Evolutionary conservation across 805 yeast genomes (phyloP), one percentile per base, ranked within the genome.

Genomic region (Isabelozyma pseudorhagii): DNA sequence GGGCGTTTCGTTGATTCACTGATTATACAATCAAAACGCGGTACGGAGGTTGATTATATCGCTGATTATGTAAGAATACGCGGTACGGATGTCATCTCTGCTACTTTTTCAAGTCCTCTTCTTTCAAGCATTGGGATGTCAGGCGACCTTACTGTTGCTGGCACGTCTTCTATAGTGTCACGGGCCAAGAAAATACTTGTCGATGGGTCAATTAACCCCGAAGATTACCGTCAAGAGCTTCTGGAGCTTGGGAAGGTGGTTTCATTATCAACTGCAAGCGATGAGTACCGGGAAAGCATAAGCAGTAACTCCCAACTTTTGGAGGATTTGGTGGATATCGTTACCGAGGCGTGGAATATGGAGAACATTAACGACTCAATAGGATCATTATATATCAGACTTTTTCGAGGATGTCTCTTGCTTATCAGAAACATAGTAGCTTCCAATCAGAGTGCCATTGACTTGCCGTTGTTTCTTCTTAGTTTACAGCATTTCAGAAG

Each of bases 351-450:
- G 18, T 49, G 51, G 10, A 48, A 46, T 4, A 25, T 44, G 5
- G 7, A 38, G 9, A 14, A 27, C 8, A 31, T 15, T 6, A 42
- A 6, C 8, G 46, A 46, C 13, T 46, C 55, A 3, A 27, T 31
- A 6, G 40, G 43, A 13, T 40, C 47, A 2, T 38, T 50, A 6
- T 55, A 58, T 27, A 27, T 65, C 6, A 63, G 85, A 41, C 52
- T 74, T 3, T 48, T 76, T 3, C 66, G 85, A 55, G 87, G 83
- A 1, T 54, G 74, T 0, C 48, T 80, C 1, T 52, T 83, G n/a
- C 48, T 82, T n/a, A 63, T 74, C 28, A 63, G 87, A 51, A 82
- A 81, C 54, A 53, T 80, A 21, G 68, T 75, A 1, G 71, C 69
- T 4, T 52, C 53, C 14, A 27, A 55, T 1, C 54, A 62, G 38